phyloP scores from a whole-genome alignment of 2,329 filamentous ascomycete genomes.

The Cercospora beticola region DNA sequence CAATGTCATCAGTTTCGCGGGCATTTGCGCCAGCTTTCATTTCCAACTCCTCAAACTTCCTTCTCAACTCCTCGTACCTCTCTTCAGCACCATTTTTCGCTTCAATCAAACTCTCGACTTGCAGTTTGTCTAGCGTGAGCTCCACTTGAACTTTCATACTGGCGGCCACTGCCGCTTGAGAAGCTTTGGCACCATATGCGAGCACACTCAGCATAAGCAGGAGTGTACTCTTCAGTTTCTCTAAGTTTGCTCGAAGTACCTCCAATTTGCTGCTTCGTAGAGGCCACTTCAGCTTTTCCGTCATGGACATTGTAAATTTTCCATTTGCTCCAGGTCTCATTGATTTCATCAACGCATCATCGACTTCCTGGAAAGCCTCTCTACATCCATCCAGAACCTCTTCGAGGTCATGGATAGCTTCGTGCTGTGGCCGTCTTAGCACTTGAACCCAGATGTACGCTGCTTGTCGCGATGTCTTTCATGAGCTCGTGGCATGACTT shows the following conservation, averaged over 20 bases:
- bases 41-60: slow-evolving; percentile 8
- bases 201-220: slow-evolving; percentile 25
- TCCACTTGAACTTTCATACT: neutral
- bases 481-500: no score
- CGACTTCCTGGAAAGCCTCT: slow-evolving; percentile 23
- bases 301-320: neutral
- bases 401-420: slow-evolving; percentile 17
- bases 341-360: slow-evolving; percentile 8
- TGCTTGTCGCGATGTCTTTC: no score
- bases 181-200: slow-evolving; percentile 12
- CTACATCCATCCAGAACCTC: slow-evolving; percentile 18
- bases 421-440: neutral
- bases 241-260: slow-evolving; percentile 21
- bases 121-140: slow-evolving; percentile 16
- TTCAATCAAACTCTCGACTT: slow-evolving; percentile 18
- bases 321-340: neutral
- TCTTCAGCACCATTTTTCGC: slow-evolving; percentile 20
- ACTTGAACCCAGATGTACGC: no score
- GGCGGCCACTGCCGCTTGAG: neutral
- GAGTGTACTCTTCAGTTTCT: slow-evolving; percentile 24
- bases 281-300: slow-evolving; percentile 15
- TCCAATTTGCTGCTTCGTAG: slow-evolving; percentile 18
- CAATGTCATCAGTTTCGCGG: no score
- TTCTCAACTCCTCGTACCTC: slow-evolving; percentile 17
- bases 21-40: no score